Percentiles rank a stretch among this genome's conserved stretches.
phyloP scores from a whole-genome alignment of 345 rosid species.

The Ceriops decandra region DNA sequence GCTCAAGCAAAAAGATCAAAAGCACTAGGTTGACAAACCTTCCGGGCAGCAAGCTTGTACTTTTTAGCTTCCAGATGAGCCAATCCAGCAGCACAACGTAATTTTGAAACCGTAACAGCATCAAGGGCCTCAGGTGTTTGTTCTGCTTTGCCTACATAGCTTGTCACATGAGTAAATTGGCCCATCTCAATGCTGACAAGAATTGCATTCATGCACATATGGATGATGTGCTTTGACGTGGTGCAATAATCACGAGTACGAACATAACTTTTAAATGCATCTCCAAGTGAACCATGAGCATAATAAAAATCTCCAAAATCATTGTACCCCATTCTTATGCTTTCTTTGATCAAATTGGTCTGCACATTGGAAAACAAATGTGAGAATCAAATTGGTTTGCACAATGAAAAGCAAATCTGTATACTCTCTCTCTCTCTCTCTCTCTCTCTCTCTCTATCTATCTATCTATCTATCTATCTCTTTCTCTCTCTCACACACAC shows the following conservation, averaged over 20 bases:
- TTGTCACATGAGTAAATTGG: slow-evolving; percentile 87
- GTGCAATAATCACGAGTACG: slow-evolving; percentile 98
- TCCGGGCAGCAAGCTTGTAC: slow-evolving; percentile 97
- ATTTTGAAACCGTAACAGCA: slow-evolving; percentile 53
- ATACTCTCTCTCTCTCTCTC: no score
- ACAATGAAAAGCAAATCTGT: no score
- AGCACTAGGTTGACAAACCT: slow-evolving; percentile 45
- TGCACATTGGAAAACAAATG: slow-evolving; percentile 24
- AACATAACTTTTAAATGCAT: slow-evolving; percentile 82
- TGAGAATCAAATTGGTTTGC: neutral
- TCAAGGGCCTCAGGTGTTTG: slow-evolving; percentile 79
- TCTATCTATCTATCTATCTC: no score
- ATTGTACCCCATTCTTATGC: slow-evolving; percentile 97
- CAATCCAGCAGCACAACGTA: slow-evolving; percentile 90
- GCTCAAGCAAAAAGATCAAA: neutral
- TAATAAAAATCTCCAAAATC: slow-evolving; percentile 96
- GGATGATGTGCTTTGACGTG: slow-evolving; percentile 81
- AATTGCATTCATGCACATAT: slow-evolving; percentile 94
- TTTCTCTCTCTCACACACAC: no score
- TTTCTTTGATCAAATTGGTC: slow-evolving; percentile 97
- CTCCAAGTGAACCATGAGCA: slow-evolving; percentile 81
- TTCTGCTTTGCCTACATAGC: slow-evolving; percentile 91
- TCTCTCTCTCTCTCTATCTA: no score
- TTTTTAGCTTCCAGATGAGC: slow-evolving; percentile 83
- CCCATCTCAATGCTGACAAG: slow-evolving; percentile 98